Conservation (phyloP, 441 rosid species). For the Jatropha multifida region DNA sequence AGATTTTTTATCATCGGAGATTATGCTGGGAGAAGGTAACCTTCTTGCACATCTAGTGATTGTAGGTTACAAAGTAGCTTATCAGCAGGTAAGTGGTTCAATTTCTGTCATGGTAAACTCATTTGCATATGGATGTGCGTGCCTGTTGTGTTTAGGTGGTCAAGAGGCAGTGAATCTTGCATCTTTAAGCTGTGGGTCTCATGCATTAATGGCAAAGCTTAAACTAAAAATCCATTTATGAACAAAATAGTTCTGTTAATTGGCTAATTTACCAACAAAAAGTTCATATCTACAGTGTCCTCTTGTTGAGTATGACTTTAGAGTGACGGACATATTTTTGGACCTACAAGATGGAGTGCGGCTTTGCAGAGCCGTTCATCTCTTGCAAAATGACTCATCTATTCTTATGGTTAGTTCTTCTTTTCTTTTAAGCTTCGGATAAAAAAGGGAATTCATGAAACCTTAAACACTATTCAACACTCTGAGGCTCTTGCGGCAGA, state of each 20-base stretch:
- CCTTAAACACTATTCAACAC: conserved; percentile 18
- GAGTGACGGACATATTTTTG: conserved; percentile 58
- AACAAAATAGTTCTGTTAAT: background rate
- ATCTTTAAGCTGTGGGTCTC: background rate
- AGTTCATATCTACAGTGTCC: conserved; percentile 49
- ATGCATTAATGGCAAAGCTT: background rate
- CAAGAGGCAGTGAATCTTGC: background rate
- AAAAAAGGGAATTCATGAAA: background rate
- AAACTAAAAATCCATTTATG: background rate
- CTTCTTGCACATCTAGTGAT: conserved; percentile 77
- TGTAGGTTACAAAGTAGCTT: conserved; percentile 76
- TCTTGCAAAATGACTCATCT: conserved; percentile 71
- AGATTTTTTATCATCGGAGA: conserved; percentile 82
- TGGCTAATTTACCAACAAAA: conserved; percentile 10
- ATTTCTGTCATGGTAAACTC: conserved; percentile 11
- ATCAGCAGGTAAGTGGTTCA: conserved; percentile 68
- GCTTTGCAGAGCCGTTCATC: conserved; percentile 88
- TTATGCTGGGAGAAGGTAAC: conserved; percentile 97
- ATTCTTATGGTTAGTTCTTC: conserved; percentile 64
- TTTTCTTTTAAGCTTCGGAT: background rate
- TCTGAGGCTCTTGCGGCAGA: conserved; percentile 46
- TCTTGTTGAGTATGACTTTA: conserved; percentile 72
- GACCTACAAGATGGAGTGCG: conserved; percentile 95
- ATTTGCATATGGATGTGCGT: conserved; percentile 4
- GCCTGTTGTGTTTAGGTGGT: background rate